phyloP scores from a whole-genome alignment of 768 basidiomycete genomes.

The Suillus alpinus region DNA sequence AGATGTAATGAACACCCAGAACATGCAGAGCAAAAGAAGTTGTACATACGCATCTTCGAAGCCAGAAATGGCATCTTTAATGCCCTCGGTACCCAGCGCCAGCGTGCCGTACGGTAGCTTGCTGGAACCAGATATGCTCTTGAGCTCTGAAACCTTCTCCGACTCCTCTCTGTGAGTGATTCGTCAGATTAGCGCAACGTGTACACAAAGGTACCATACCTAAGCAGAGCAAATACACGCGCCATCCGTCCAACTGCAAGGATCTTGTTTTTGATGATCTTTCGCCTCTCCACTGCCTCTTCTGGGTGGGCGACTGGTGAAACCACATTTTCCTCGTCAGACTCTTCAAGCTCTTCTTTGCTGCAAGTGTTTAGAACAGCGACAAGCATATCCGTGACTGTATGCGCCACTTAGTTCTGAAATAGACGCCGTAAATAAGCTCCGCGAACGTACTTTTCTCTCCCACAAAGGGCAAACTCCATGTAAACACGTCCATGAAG shows the following conservation, averaged over 20 bases:
- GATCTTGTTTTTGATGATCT: slow-evolving; percentile 97
- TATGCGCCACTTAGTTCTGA: slow-evolving; percentile 7
- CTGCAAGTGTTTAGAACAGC: slow-evolving; percentile 95
- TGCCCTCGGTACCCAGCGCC: slow-evolving; percentile 87
- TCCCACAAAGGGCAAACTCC: slow-evolving; percentile 97
- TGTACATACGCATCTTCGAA: slow-evolving; percentile 92
- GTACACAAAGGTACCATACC: slow-evolving; percentile 49
- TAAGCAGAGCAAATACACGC: slow-evolving; percentile 90
- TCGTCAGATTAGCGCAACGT: neutral
- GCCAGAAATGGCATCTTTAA: slow-evolving; percentile 89
- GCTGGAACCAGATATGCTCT: slow-evolving; percentile 76
- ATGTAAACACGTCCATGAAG: slow-evolving; percentile 99
- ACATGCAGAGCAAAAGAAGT: neutral
- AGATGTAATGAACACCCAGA: neutral
- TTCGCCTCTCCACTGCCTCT: slow-evolving; percentile 71
- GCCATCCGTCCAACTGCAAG: slow-evolving; percentile 97
- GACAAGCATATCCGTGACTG: slow-evolving; percentile 98
- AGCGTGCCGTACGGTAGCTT: slow-evolving; percentile 82
- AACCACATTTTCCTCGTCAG: slow-evolving; percentile 43
- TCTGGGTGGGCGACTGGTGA: slow-evolving; percentile 36
- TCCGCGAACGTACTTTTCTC: slow-evolving; percentile 74
- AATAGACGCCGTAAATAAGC: neutral
- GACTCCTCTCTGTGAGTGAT: slow-evolving; percentile 79
- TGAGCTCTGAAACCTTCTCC: slow-evolving; percentile 95
- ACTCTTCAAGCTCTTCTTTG: slow-evolving; percentile 93